Conservation (phyloP, 768 basidiomycete genomes). For the Hortiboletus campestris region DNA sequence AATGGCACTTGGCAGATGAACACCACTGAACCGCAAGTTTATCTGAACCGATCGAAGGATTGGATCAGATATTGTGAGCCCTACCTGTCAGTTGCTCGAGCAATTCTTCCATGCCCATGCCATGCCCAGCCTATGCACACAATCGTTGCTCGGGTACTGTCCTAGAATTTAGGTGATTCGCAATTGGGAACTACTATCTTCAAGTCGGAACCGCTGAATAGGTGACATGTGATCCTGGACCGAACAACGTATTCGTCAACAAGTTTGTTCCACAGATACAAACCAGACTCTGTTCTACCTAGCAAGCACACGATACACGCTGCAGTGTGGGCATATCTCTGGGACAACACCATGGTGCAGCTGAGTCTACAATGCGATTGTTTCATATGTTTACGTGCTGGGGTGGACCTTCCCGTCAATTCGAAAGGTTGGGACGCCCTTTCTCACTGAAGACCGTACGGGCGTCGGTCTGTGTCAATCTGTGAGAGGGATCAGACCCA, state of each 20-base stretch:
- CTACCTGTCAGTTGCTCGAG: neutral
- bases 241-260: neutral
- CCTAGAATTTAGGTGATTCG: neutral
- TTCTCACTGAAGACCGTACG: conserved; percentile 1
- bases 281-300: conserved; percentile 1
- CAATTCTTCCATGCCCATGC: neutral
- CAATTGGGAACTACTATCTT: neutral
- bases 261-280: neutral
- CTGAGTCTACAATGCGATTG: neutral
- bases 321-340: neutral
- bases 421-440: neutral
- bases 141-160: neutral
- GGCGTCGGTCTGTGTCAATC: neutral
- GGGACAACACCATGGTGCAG: neutral
- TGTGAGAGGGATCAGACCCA: conserved; percentile 9
- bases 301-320: neutral
- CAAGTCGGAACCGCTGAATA: neutral
- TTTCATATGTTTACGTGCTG: neutral
- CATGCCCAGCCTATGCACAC: neutral
- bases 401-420: neutral
- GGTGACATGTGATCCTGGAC: neutral
- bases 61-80: neutral
- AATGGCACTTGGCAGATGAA: neutral
- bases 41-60: neutral
- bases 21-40: neutral